Conservation (phyloP, 805 yeast genomes). For the Blastobotrys attinorum region DNA sequence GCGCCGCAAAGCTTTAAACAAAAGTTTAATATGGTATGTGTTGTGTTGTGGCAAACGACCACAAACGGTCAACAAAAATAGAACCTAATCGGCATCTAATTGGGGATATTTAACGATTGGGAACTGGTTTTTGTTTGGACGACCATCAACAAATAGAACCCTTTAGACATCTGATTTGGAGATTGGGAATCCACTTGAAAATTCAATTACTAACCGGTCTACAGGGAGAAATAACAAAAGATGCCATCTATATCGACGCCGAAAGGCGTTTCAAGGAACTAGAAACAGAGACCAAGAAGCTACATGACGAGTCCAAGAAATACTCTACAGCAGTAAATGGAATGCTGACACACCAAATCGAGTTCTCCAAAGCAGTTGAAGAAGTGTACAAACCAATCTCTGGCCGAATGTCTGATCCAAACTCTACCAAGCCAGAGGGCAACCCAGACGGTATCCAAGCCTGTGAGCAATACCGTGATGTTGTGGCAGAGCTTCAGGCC, state of each 20-base stretch:
- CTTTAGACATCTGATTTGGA: no score
- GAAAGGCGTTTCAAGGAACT: conserved; percentile 92
- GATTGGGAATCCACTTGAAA: background rate
- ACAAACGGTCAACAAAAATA: no score
- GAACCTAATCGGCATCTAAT: no score
- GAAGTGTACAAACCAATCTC: conserved; percentile 94
- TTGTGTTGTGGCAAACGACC: no score
- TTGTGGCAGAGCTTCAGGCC: conserved; percentile 78
- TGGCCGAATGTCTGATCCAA: conserved; percentile 87
- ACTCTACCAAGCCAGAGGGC: conserved; percentile 78
- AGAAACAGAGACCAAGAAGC: conserved; percentile 80
- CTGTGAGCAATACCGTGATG: conserved; percentile 80
- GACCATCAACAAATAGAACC: no score
- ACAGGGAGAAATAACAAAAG: conserved; percentile 44
- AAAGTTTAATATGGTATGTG: conserved; percentile 70
- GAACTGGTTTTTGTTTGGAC: no score
- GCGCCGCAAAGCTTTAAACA: conserved; percentile 91
- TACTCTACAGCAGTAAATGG: conserved; percentile 89
- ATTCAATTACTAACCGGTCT: background rate
- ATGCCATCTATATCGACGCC: conserved; percentile 89
- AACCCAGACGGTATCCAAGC: conserved; percentile 97
- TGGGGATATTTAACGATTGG: no score
- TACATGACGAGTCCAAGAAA: conserved; percentile 83
- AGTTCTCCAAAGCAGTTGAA: conserved; percentile 90
- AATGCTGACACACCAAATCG: conserved; percentile 88